phyloP scores from a whole-genome alignment of 2,329 filamentous ascomycete genomes.

The Phialemonium atrogriseum region DNA sequence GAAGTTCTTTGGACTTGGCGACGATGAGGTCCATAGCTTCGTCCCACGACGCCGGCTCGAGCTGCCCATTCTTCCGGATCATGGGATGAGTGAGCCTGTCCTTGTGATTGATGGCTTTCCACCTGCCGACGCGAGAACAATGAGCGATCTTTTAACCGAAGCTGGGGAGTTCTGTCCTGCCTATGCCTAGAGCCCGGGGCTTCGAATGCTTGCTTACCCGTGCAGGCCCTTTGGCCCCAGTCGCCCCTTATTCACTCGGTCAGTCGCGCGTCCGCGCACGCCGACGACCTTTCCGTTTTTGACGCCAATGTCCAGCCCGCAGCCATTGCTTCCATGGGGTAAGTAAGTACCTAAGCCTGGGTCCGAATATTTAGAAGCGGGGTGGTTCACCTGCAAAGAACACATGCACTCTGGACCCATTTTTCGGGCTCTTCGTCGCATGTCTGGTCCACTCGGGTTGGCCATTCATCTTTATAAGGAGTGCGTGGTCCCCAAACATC shows the following conservation, averaged over 20 bases:
- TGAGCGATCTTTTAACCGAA: too few relatives aligned
- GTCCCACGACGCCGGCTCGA: constrained; percentile 25
- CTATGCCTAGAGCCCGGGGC: too few relatives aligned
- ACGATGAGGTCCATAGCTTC: constrained; percentile 28
- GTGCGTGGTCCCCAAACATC: constrained; percentile 23
- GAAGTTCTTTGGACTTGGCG: constrained; percentile 18
- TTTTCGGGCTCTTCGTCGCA: constrained; percentile 23
- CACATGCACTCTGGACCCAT: constrained; percentile 29
- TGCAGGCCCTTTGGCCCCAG: constrained; percentile 25
- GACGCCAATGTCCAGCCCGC: constrained; percentile 25
- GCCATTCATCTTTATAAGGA: constrained; percentile 26
- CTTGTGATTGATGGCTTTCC: constrained; percentile 19
- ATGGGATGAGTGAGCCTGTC: constrained; percentile 24
- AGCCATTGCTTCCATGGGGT: constrained; percentile 22
- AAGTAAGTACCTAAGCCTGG: too few relatives aligned
- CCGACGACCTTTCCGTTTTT: constrained; percentile 26
- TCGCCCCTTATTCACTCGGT: constrained; percentile 25
- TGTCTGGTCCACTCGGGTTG: constrained; percentile 19
- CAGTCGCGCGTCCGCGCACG: constrained; percentile 21
- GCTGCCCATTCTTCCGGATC: constrained; percentile 23
- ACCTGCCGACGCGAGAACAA: too few relatives aligned
- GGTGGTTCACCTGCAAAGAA: constrained; percentile 25
- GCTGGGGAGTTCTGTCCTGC: too few relatives aligned
- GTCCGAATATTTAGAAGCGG: too few relatives aligned
- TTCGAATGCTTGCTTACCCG: constrained; percentile 20